Percentiles rank a stretch among this genome's conserved stretches.
phyloP scores from a whole-genome alignment of 192 early-diverging fungal genomes.

The Physocladia obscura region DNA sequence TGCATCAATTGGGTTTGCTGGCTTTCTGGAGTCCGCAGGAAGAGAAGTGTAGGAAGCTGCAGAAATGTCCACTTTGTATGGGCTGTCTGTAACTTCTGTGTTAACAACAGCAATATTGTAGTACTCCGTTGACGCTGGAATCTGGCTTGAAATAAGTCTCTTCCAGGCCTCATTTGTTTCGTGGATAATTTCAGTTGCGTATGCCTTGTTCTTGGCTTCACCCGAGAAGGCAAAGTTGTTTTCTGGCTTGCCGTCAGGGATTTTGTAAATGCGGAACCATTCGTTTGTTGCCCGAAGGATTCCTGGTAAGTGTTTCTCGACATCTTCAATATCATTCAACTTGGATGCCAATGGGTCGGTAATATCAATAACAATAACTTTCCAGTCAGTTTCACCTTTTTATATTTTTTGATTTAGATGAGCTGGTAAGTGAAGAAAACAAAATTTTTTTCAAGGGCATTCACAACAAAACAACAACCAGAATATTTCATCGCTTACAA shows the following conservation, averaged over 20 bases:
- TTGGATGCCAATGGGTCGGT: slow-evolving; percentile 96
- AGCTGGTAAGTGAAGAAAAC: slow-evolving; percentile 15
- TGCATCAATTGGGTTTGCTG: slow-evolving; percentile 72
- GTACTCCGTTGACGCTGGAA: slow-evolving; percentile 64
- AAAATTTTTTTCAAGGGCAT: slow-evolving; percentile 4
- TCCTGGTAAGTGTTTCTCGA: slow-evolving; percentile 95
- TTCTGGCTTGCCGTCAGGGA: slow-evolving; percentile 99
- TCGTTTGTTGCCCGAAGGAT: slow-evolving; percentile 95
- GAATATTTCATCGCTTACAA: too few relatives aligned
- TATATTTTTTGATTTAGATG: not conserved
- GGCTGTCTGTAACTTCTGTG: slow-evolving; percentile 70
- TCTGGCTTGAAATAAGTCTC: slow-evolving; percentile 66
- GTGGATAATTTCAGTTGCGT: slow-evolving; percentile 84
- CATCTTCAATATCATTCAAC: slow-evolving; percentile 98
- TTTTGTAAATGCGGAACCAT: slow-evolving; percentile 99
- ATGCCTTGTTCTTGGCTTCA: slow-evolving; percentile 73
- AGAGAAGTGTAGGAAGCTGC: slow-evolving; percentile 61
- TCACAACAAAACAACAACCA: too few relatives aligned
- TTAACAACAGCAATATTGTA: slow-evolving; percentile 68
- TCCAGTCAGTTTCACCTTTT: slow-evolving; percentile 96
- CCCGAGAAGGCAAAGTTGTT: slow-evolving; percentile 98
- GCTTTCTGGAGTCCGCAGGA: slow-evolving; percentile 47
- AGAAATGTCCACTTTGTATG: slow-evolving; percentile 65
- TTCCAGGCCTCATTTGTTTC: slow-evolving; percentile 96
- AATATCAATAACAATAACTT: slow-evolving; percentile 96